Evolutionary conservation across 139 green algal genomes (phyloP), one percentile per base, ranked within the genome.

Genomic region (Mesotaenium endlicherianum): DNA sequence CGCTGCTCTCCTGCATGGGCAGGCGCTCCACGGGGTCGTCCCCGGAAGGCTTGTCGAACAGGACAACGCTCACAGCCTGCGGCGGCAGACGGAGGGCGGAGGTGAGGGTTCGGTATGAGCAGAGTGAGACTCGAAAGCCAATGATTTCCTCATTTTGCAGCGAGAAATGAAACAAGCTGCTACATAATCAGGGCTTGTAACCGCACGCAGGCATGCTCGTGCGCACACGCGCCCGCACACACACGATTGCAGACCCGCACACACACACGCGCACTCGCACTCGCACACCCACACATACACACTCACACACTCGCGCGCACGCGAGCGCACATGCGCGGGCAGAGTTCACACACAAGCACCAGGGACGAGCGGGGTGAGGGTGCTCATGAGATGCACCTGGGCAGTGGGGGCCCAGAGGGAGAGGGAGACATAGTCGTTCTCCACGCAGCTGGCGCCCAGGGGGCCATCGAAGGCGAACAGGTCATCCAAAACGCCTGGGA

Each of bases 371-470:
- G n/a, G n/a, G n/a, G n/a, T n/a, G n/a, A n/a, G n/a, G n/a, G n/a
- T n/a, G n/a, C n/a, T n/a, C n/a, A n/a, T n/a, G n/a, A n/a, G n/a
- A n/a, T n/a, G n/a, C n/a, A 92, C 90, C 60, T 93, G 88, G 1
- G 93, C 94, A 3, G 93, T 97, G 31, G 94, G 94, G 31, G 94
- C 93, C 94, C 94, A 95, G 47, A 96, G 71, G 38, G 70, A 41
- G 3, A 93, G 26, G 31, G 1, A 70, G 20, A 69, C n/a, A 1
- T 16, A 42, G 47, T 38, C 77, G 30, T 20, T 70, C 36, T 75
- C 81, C 20, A 45, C 17, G 47, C 90, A 55, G 20, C 84, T 41
- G 44, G 82, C 74, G 0, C 93, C 94, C 44, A 96, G 92, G 2
- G 88, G 87, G 0, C 91, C 92, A 42, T 93, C 87, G 78, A 95